A percentile compares a stretch with the other conserved stretches of the same genome.
These are phyloP conservation scores for Orbilia blumenaviensis DNA, from an alignment of 2,329 filamentous ascomycete genomes.

Conservation along the genomic window DNA sequence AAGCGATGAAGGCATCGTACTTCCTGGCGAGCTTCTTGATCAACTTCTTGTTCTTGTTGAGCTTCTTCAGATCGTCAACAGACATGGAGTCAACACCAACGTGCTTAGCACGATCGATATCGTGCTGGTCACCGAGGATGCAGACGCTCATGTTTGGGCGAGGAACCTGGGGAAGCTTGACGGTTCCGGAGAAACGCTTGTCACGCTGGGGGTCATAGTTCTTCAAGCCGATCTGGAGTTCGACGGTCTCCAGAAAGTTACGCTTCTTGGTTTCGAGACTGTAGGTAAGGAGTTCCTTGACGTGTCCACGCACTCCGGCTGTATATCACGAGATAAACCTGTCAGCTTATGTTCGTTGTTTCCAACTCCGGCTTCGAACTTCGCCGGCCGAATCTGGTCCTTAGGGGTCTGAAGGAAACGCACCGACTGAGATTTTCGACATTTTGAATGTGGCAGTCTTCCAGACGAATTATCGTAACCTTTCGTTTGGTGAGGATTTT, in stretches of 20 bases:
- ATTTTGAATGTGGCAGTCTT: constrained; percentile 62
- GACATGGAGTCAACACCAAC: constrained; percentile 98
- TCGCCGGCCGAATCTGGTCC: not conserved
- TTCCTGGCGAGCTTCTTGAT: constrained; percentile 99
- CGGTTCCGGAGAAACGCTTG: constrained; percentile 99
- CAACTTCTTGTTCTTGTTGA: constrained; percentile 99
- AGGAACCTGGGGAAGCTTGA: constrained; percentile 90
- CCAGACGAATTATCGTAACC: constrained; percentile 57
- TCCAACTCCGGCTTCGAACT: not conserved
- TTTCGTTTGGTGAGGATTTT: constrained; percentile 60
- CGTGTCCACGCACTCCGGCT: constrained; percentile 95
- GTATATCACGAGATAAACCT: constrained; percentile 48
- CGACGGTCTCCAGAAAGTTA: constrained; percentile 96
- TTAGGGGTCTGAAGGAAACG: constrained; percentile 56
- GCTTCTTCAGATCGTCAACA: constrained; percentile 98
- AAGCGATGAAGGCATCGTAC: constrained; percentile 99
- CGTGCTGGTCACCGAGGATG: constrained; percentile 92
- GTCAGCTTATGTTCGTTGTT: constrained; percentile 37
- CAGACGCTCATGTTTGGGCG: constrained; percentile 91
- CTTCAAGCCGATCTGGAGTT: constrained; percentile 92
- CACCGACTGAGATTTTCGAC: constrained; percentile 70
- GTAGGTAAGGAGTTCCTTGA: constrained; percentile 93
- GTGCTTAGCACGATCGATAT: constrained; percentile 99
- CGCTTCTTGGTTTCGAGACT: constrained; percentile 95
- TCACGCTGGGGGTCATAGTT: constrained; percentile 99